Base-by-base conservation (phyloP, 768 basidiomycete genomes). In the Podaxis sp. region DNA sequence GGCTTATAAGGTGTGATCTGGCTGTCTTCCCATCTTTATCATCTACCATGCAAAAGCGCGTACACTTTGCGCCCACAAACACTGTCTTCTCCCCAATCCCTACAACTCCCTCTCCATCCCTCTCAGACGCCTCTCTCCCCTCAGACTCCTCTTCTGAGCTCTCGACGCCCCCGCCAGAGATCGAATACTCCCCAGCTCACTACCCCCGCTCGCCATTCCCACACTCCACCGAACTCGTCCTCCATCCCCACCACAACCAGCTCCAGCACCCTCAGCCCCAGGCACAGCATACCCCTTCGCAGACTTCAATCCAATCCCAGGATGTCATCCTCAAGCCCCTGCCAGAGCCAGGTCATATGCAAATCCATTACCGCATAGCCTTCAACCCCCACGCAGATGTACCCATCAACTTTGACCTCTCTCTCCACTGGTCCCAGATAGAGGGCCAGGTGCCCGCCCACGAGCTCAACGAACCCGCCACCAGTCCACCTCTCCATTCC, bases 351-450 rank as follows among this genome's bases (percentile, higher is more conserved):
- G 70, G 72, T 47, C 69, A 70, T 2, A 74, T 77, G 65, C 75
- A 78, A 35, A 73, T 82, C 46, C 78, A 81, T 62, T 71, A 70
- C 50, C 69, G 77, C 48, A 75, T 82, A 36, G 78, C 77, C 1
- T 79, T 69, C 62, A 63, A 68, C 1, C 76, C 76, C 1, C 69
- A 67, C 61, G 61, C 65, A 4, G 65, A 71, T 5, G 76, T 78
- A 5, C 62, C 70, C n/a, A 52, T 80, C 32, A 56, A 67, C 50
- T 78, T 77, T 65, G 75, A 82, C 66, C 61, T 82, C 50, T 69
- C 73, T 3, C 59, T 65, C 14, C 73, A 71, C 77, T 16, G 72
- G 72, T 1, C 62, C 40, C 35, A 70, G 25, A 56, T 66, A 55
- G 50, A 65, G 14, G 48, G 59, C 42, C 71, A 71, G 14, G 59